These are phyloP conservation scores for Mrakia blollopis DNA, from an alignment of 768 basidiomycete genomes.

Conservation along the genomic window DNA sequence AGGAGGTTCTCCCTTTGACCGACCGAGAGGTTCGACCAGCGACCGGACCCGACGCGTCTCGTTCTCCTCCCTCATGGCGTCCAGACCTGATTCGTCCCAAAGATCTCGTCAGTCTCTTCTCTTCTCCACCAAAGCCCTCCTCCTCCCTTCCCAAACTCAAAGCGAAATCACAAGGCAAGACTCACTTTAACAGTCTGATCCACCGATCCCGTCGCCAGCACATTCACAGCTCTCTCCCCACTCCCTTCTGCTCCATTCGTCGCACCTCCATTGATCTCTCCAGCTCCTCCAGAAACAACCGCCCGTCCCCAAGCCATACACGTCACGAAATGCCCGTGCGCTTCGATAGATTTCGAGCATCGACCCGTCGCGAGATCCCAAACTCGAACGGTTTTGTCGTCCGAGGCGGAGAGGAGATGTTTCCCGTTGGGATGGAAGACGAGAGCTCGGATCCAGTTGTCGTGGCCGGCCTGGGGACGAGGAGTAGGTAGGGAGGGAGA, in stretches of 20 bases:
- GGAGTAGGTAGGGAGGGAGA: neutral
- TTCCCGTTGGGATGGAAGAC: constrained; percentile 88
- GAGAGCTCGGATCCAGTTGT: constrained; percentile 84
- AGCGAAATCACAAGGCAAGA: neutral
- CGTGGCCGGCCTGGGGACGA: constrained; percentile 52
- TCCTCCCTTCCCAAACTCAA: neutral
- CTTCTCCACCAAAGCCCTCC: too few relatives aligned
- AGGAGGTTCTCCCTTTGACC: neutral
- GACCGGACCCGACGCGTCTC: neutral
- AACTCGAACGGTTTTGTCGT: constrained; percentile 84
- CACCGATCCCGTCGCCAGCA: constrained; percentile 51
- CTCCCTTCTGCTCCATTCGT: constrained; percentile 11
- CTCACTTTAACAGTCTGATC: constrained; percentile 50
- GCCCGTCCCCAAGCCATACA: constrained; percentile 73
- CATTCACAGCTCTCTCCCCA: constrained; percentile 47
- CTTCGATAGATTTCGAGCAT: constrained; percentile 79
- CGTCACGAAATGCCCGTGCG: constrained; percentile 77
- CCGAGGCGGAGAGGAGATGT: constrained; percentile 80
- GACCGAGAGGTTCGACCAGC: neutral
- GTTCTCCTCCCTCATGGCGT: neutral
- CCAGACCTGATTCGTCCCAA: neutral
- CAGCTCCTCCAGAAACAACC: constrained; percentile 38
- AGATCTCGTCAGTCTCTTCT: neutral
- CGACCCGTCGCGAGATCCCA: constrained; percentile 85
- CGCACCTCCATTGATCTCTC: constrained; percentile 31